These are phyloP conservation scores for Pythium grandisporangium DNA, from an alignment of 352 stramenopile genomes.

Conservation along the genomic window DNA sequence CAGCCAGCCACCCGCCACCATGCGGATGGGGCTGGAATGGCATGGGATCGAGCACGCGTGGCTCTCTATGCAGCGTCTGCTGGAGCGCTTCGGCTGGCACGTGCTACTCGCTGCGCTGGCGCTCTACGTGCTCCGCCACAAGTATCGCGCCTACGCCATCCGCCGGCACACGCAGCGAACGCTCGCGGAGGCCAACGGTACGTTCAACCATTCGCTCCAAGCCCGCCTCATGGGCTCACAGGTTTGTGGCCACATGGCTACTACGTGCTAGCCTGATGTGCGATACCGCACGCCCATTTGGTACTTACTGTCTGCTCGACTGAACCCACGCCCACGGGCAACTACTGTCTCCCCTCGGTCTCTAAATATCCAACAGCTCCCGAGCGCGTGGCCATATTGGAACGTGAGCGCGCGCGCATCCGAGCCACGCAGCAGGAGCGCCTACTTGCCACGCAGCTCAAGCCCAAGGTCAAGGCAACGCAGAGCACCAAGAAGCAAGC, in stretches of 20 bases:
- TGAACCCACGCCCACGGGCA: neutral
- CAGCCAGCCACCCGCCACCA: neutral
- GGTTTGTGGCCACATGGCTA: too few species aligned
- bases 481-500: constrained; percentile 1
- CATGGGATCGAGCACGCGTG: constrained; percentile 6
- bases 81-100: constrained; percentile 52
- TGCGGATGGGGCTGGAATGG: constrained; percentile 1
- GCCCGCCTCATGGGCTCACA: too few species aligned
- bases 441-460: constrained; percentile 19
- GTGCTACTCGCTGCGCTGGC: constrained; percentile 22
- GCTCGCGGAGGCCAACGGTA: constrained; percentile 45
- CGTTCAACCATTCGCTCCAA: too few species aligned
- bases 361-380: constrained; percentile 39
- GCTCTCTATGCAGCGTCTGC: constrained; percentile 3
- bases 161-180: constrained; percentile 18
- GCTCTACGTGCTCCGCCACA: constrained; percentile 14
- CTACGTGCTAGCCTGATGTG: too few species aligned
- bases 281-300: too few species aligned
- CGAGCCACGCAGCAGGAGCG: constrained; percentile 41
- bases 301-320: neutral
- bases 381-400: constrained; percentile 36
- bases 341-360: neutral
- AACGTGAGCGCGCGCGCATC: constrained; percentile 45
- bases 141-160: constrained; percentile 19
- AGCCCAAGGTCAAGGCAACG: constrained; percentile 11